phyloP scores from a whole-genome alignment of 129 eudicot genomes.

The Helianthus tuberosus region DNA sequence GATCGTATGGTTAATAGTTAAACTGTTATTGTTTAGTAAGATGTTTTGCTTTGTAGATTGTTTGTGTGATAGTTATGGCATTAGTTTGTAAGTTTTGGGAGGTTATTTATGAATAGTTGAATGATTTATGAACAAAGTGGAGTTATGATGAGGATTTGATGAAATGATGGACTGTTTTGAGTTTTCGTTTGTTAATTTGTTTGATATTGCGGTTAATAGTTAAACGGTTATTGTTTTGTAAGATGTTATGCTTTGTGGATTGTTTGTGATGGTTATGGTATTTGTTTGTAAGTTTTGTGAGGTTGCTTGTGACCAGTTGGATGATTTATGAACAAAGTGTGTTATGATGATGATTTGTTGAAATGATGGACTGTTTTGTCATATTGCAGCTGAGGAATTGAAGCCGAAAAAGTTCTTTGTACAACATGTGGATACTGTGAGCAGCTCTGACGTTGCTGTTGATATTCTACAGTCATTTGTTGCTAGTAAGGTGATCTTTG shows the following conservation, averaged over 20 bases:
- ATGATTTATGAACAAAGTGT: not conserved
- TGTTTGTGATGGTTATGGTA: constrained; percentile 10
- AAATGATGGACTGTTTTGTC: constrained; percentile 3
- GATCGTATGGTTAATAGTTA: not conserved
- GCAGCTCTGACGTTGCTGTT: constrained; percentile 52
- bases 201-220: no score
- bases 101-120: not conserved
- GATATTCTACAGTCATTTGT: constrained; percentile 67
- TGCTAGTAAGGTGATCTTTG: constrained; percentile 49
- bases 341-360: constrained; percentile 2
- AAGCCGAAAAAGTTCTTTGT: constrained; percentile 67
- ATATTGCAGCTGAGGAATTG: constrained; percentile 55
- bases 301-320: not conserved
- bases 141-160: constrained; percentile 2
- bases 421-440: constrained; percentile 81
- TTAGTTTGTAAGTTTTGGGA: not conserved
- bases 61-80: constrained; percentile 6
- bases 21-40: not conserved
- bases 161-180: constrained; percentile 8
- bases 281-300: not conserved
- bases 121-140: constrained; percentile 2
- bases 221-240: not conserved
- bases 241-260: not conserved
- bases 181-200: no score
- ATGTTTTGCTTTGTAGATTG: constrained; percentile 1